Base-by-base conservation (phyloP, 345 rosid genomes). In the Eucalyptus fibrosa region DNA sequence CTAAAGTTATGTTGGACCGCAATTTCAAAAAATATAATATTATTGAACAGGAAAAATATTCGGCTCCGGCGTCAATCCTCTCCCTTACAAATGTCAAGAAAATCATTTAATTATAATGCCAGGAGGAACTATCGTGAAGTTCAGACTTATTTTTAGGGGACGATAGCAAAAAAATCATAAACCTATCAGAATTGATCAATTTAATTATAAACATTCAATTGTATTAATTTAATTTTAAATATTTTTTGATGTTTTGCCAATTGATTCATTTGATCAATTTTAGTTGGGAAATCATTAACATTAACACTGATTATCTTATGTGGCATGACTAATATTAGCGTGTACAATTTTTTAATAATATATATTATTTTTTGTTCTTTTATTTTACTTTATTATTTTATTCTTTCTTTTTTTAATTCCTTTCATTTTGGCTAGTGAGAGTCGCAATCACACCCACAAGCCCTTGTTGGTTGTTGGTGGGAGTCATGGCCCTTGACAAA, bases 221-320 rank as follows among this genome's bases (percentile, higher is more conserved):
- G 6, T 56, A 56, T 23, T 11, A 56, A 56, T 24, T 56, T 10
- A 0, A 1, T 10, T 23, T 10, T 10, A 56, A 24, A 56, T 24
- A 0, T 56, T 56, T n/a, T 23, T 56, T 56, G 6, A 23, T 26
- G 1, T 56, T 56, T 56, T 56, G 14, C 7, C 1, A 24, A 24
- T 56, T 24, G 13, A 56, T 0, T 56, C 62, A 24, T 24, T 24
- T 56, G 0, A 0, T 1, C 7, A 24, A 56, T 56, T 56, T 56
- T 56, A 56, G 1, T 23, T 0, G 0, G 5, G 2, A 56, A 24
- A 56, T 56, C 13, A n/a, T n/a, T n/a, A n/a, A n/a, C n/a, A n/a
- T n/a, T n/a, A n/a, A n/a, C n/a, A n/a, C n/a, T n/a, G n/a, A n/a
- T 0, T 1, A 56, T 24, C 28, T 26, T 23, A 56, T 56, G 1